These are phyloP conservation scores for Protomyces macrosporus DNA, from an alignment of 1,139 yeast species.

Conservation along the genomic window DNA sequence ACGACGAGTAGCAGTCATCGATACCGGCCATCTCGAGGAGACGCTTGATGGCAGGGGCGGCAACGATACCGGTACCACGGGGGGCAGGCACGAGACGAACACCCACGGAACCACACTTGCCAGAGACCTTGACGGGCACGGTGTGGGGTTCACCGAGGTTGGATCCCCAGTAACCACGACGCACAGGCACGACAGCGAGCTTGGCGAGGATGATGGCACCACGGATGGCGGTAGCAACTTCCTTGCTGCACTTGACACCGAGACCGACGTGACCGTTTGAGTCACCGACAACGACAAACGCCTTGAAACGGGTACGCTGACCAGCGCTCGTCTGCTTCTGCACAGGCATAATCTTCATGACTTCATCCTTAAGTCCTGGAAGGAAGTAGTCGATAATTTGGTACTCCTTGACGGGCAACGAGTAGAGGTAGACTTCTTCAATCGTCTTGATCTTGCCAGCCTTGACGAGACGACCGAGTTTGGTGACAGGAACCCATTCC, in stretches of 20 bases:
- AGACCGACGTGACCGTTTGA: slow-evolving; percentile 99
- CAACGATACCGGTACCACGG: slow-evolving; percentile 99
- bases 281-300: slow-evolving; percentile 99
- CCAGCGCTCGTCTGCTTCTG: slow-evolving; percentile 99
- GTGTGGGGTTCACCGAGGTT: slow-evolving; percentile 99
- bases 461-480: slow-evolving; percentile 99
- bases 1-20: slow-evolving; percentile 98
- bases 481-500: slow-evolving; percentile 99
- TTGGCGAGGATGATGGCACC: slow-evolving; percentile 99
- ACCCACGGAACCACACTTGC: slow-evolving; percentile 65
- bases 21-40: slow-evolving; percentile 99
- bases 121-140: slow-evolving; percentile 89
- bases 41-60: slow-evolving; percentile 99
- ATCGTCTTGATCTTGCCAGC: slow-evolving; percentile 95
- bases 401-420: slow-evolving; percentile 98
- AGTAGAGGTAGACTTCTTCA: slow-evolving; percentile 99
- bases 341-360: slow-evolving; percentile 96
- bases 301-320: slow-evolving; percentile 99
- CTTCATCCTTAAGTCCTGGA: slow-evolving; percentile 96
- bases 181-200: slow-evolving; percentile 97
- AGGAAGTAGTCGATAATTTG: slow-evolving; percentile 96
- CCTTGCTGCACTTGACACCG: slow-evolving; percentile 99
- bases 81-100: slow-evolving; percentile 99
- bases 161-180: slow-evolving; percentile 99
- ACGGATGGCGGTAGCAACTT: slow-evolving; percentile 99